phyloP scores from a whole-genome alignment of 805 yeast genomes.

The Saturnispora saitoi region DNA sequence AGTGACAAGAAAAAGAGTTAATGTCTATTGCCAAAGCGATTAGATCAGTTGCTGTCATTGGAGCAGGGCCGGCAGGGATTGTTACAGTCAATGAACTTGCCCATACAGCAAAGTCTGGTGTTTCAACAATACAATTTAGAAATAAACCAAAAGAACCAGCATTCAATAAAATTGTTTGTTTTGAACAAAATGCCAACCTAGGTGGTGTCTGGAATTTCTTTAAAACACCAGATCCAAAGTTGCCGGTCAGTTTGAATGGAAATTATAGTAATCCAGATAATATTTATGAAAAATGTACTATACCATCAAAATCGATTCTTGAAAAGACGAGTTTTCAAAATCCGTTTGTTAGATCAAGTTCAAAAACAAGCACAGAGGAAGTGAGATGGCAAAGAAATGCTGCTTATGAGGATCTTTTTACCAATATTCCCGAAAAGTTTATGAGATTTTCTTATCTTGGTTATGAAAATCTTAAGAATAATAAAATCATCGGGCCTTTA shows the following conservation, averaged over 20 bases:
- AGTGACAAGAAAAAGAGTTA: background rate
- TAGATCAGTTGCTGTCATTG: slow-evolving; percentile 29
- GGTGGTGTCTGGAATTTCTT: slow-evolving; percentile 35
- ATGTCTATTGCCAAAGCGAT: slow-evolving; percentile 8
- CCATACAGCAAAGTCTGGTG: slow-evolving; percentile 24
- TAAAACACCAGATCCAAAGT: slow-evolving; percentile 17
- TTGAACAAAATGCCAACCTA: slow-evolving; percentile 31
- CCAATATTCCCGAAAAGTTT: slow-evolving; percentile 35
- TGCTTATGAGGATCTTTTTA: slow-evolving; percentile 32
- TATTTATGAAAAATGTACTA: slow-evolving; percentile 11
- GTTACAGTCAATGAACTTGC: slow-evolving; percentile 29
- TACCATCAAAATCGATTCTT: slow-evolving; percentile 10
- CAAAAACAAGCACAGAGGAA: slow-evolving; percentile 7
- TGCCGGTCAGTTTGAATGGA: slow-evolving; percentile 10
- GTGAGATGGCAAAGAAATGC: slow-evolving; percentile 34
- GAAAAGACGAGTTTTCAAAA: slow-evolving; percentile 27
- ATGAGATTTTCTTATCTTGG: slow-evolving; percentile 32
- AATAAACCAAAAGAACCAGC: slow-evolving; percentile 16
- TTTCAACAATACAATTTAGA: slow-evolving; percentile 14
- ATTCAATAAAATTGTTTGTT: slow-evolving; percentile 30
- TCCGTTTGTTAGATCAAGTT: slow-evolving; percentile 23
- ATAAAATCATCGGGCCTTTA: slow-evolving; percentile 10
- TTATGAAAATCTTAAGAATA: slow-evolving; percentile 5
- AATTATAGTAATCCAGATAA: slow-evolving; percentile 14
- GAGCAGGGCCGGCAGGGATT: slow-evolving; percentile 36